Evolutionary conservation across 1,139 yeast species (phyloP), one percentile per base, ranked within the genome.

Genomic region (Blastobotrys persicus): DNA sequence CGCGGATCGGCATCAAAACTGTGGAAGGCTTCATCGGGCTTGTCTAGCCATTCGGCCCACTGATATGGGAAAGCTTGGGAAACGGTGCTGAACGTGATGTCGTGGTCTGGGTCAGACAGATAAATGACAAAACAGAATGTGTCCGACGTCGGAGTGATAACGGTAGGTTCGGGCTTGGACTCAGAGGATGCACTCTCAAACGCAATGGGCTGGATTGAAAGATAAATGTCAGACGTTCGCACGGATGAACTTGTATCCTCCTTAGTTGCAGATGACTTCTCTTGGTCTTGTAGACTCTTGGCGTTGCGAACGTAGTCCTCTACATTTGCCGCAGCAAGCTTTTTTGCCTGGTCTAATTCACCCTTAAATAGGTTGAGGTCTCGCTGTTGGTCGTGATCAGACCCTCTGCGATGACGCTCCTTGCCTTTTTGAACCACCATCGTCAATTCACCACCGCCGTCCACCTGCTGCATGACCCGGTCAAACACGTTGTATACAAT

Each of bases 21-120:
- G 75, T 53, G 53, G 35, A 56, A 57, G 14, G 52, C 54, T 34
- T 52, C 49, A 38, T 59, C 65, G 6, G 64, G 58, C 23, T 61
- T 54, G 59, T 83, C 85, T 20, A 88, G 72, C 96, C 97, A 89
- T 31, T 79, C 73, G 2, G 89, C 84, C 98, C 98, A 92, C 62
- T 80, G 82, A 39, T 80, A 65, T 7, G 98, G 98, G 73, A 88
- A 85, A 11, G 95, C 81, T 67, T 92, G 98, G 0, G 98, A 86
- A 58, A 85, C 81, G 46, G 88, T 81, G 40, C 81, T 76, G 47
- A 88, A 78, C 17, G 85, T 77, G 56, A 92, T 81, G 55, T 82
- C 78, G 67, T 92, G 92, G 44, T 85, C 81, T 42, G 81, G 80
- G 63, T 92, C 98, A 57, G 81, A 80, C 58, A 92, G 73, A 31